A percentile compares a stretch with the other conserved stretches of the same genome.
phyloP scores from a whole-genome alignment of 2,329 filamentous ascomycete genomes.

The Alternaria longipes region DNA sequence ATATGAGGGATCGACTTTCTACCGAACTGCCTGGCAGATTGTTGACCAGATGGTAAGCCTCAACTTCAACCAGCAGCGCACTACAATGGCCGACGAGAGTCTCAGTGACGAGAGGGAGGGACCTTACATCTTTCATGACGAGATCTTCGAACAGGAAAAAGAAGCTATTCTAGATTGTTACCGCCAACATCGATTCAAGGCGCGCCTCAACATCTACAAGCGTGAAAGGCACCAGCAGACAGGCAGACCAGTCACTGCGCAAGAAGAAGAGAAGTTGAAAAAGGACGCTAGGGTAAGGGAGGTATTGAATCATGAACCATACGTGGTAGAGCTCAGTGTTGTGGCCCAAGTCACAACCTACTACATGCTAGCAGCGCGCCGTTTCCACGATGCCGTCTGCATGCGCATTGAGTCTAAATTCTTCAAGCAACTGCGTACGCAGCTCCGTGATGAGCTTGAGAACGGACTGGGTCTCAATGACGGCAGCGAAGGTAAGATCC shows the following conservation, averaged over 20 bases:
- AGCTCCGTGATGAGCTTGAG: slow-evolving; percentile 39
- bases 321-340: slow-evolving; percentile 67
- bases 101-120: slow-evolving; percentile 47
- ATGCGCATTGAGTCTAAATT: slow-evolving; percentile 52
- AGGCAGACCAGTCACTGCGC: slow-evolving; percentile 19
- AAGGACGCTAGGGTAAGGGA: slow-evolving; percentile 33
- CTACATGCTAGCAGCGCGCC: slow-evolving; percentile 71
- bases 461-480: slow-evolving; percentile 33
- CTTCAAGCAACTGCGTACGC: slow-evolving; percentile 34
- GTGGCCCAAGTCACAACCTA: slow-evolving; percentile 73
- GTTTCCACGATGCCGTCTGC: slow-evolving; percentile 67
- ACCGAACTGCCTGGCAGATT: slow-evolving; percentile 30
- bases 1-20: slow-evolving; percentile 45
- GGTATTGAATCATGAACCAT: slow-evolving; percentile 66
- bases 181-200: slow-evolving; percentile 29
- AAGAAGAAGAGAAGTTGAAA: slow-evolving; percentile 41
- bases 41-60: slow-evolving; percentile 36
- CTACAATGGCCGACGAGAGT: slow-evolving; percentile 32
- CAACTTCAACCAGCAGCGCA: slow-evolving; percentile 39
- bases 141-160: slow-evolving; percentile 31
- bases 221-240: slow-evolving; percentile 25
- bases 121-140: slow-evolving; percentile 46
- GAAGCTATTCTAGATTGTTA: slow-evolving; percentile 30
- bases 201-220: slow-evolving; percentile 42
- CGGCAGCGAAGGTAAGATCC: slow-evolving; percentile 28